Percentiles rank a stretch among this genome's conserved stretches.
Conservation (phyloP, 164 flowering plant species). For the Warburgia ugandensis region DNA sequence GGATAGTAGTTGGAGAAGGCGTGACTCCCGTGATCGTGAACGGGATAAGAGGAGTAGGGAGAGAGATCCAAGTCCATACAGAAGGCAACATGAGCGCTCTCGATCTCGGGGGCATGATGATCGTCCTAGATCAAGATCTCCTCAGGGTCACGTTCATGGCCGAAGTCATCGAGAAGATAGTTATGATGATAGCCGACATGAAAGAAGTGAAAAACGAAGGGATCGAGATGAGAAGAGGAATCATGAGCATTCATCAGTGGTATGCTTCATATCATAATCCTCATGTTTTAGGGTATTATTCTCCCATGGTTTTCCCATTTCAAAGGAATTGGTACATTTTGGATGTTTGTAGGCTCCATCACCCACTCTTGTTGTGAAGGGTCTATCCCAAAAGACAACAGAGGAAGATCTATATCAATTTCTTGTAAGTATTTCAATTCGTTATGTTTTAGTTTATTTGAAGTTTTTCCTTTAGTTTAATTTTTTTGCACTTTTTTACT, state of each 20-base stretch:
- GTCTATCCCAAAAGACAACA: conserved; percentile 89
- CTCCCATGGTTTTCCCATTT: neutral
- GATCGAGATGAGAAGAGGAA: conserved; percentile 75
- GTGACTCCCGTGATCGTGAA: conserved; percentile 62
- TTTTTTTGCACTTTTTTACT: neutral
- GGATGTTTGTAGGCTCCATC: conserved; percentile 72
- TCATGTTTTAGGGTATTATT: neutral
- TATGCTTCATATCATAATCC: conserved; percentile 22
- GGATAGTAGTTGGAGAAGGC: conserved; percentile 59
- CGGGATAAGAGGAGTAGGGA: conserved; percentile 78
- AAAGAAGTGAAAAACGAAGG: conserved; percentile 59
- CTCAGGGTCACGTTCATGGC: conserved; percentile 69
- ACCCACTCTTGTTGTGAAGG: conserved; percentile 94
- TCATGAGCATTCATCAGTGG: conserved; percentile 64
- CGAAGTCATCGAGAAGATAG: conserved; percentile 84
- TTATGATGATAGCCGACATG: conserved; percentile 68
- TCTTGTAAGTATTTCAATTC: conserved; percentile 40
- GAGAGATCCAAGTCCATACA: conserved; percentile 67
- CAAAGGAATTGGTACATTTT: neutral
- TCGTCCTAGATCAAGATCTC: conserved; percentile 77
- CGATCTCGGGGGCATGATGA: conserved; percentile 74
- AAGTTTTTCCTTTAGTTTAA: neutral
- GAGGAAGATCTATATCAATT: conserved; percentile 92
- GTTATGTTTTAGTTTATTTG: neutral
- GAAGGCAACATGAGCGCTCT: conserved; percentile 52